Evolutionary conservation across 2,329 filamentous ascomycete species (phyloP), one percentile per base, ranked within the genome.

Genomic region (Dactylellina cionopaga): DNA sequence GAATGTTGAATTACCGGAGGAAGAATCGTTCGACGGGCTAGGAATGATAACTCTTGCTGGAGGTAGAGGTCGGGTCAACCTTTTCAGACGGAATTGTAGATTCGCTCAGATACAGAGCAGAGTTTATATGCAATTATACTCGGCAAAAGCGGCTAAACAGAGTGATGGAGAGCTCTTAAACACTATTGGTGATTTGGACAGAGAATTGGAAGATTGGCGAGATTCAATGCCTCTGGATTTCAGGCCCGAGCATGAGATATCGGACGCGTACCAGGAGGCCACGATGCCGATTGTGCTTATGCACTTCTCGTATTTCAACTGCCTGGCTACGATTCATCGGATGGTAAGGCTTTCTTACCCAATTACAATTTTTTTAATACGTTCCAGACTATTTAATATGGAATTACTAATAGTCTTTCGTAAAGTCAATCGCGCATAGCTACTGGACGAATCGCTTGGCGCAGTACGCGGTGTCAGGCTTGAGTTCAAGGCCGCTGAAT

Each of bases 251-350:
- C 89, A 97, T 79, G 93, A 97, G 80, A 98, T 99, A 80, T 63
- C 68, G 2, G 93, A 94, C 0, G 84, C 98, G n/a, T 72, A 72
- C 29, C n/a, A 39, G 29, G 51, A 59, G 9, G 44, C 31, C 2
- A 93, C 98, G 17, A 84, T 99, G 17, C 94, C 98, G 75, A 88
- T 99, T 56, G 93, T 96, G 72, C 92, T 96, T 79, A 83, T 99
- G 66, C 95, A 99, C 80, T 96, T 99, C 78, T 90, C 92, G 1
- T 99, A 99, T 81, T 98, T 98, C 83, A 99, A 99, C 80, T 97
- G 93, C 77, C 82, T 99, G 55, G 97, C 94, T 0, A 99, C 95
- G 0, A 97, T 99, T 75, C 95, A 99, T 80, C 91, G 95, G 55
- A 99, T 98, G 95, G 68, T 72, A 59, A 51, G 66, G 4, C 31